Evolutionary conservation across 2,329 filamentous ascomycete genomes (phyloP), one percentile per base, ranked within the genome.

Genomic region (Nothopassalora personata): DNA sequence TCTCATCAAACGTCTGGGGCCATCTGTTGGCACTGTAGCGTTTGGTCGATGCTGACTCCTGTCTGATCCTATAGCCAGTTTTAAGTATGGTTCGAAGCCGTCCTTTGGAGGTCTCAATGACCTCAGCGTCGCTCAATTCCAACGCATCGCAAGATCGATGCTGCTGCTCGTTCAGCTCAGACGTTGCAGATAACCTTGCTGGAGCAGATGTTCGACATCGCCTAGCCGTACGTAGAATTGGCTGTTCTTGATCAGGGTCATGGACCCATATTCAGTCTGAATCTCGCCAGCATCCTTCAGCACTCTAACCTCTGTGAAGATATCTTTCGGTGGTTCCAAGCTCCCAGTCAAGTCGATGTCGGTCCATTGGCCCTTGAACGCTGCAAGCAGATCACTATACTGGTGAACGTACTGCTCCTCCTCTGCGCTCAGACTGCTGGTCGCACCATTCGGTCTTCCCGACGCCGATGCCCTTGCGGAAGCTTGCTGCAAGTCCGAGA

Each of bases 181-280:
- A 69, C 91, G 91, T 74, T 97, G 92, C 64, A 99, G 79, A 76
- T 97, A 99, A 19, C 94, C 94, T 73, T 97, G 93, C 15, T 91
- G 85, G 70, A 99, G 97, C 67, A 99, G 75, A 53, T 92, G 84
- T 76, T 99, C 94, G 6, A 99, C 94, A 76, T 99, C 94, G 27
- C 91, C 93, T 71, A 97, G 91, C 50, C 93, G 85, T 43, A 99
- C 94, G 71, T 95, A 97, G 72, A 99, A 96, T 72, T 99, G 94
- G 70, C 92, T 97, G 75, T 99, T 97, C 76, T 96, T 97, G 39
- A 91, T 96, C 78, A 99, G 82, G 60, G 89, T 97, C 69, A 99
- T 97, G 75, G 81, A 96, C 89, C 94, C 94, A 72, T 99, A 99
- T 80, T 99, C 95, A 0, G 94, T 99, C 77, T 99, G 93, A 64